phyloP scores from a whole-genome alignment of 352 stramenopile species.

The Plasmopara halstedii region DNA sequence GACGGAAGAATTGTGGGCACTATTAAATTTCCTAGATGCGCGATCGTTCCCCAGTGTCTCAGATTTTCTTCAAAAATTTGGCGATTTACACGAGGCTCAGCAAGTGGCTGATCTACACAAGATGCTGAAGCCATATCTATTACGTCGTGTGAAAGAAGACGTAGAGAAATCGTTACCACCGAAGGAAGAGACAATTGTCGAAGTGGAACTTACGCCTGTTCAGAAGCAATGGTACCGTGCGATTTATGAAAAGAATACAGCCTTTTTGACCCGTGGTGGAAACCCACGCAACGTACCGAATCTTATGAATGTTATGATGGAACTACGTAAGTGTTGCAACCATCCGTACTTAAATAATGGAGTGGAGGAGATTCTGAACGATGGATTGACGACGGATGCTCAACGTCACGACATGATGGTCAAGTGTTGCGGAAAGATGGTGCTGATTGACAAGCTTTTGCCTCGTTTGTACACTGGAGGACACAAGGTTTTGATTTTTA shows the following conservation, averaged over 20 bases:
- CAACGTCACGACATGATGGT: slow-evolving; percentile 92
- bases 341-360: slow-evolving; percentile 91
- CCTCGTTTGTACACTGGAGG: slow-evolving; percentile 94
- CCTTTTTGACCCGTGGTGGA: slow-evolving; percentile 78
- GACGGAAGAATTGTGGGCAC: slow-evolving; percentile 98
- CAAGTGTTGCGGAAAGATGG: slow-evolving; percentile 98
- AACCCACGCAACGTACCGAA: slow-evolving; percentile 82
- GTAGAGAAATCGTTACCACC: slow-evolving; percentile 84
- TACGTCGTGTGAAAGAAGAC: slow-evolving; percentile 86
- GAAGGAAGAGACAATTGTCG: slow-evolving; percentile 88
- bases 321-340: slow-evolving; percentile 88
- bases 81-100: slow-evolving; percentile 76
- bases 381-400: slow-evolving; percentile 61
- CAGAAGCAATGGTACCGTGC: slow-evolving; percentile 88
- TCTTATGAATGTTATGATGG: slow-evolving; percentile 91
- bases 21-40: slow-evolving; percentile 98
- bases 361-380: slow-evolving; percentile 84
- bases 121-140: slow-evolving; percentile 85
- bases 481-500: slow-evolving; percentile 99
- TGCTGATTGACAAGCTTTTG: slow-evolving; percentile 99
- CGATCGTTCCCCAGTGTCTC: slow-evolving; percentile 90
- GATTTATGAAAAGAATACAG: slow-evolving; percentile 96
- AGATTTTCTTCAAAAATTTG: slow-evolving; percentile 92
- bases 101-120: slow-evolving; percentile 87
- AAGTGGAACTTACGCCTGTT: slow-evolving; percentile 85